Percentiles rank a stretch among this genome's conserved stretches.
These are phyloP conservation scores for Cinnamomum micranthum DNA, from an alignment of 164 flowering plant genomes.

Conservation along the genomic window DNA sequence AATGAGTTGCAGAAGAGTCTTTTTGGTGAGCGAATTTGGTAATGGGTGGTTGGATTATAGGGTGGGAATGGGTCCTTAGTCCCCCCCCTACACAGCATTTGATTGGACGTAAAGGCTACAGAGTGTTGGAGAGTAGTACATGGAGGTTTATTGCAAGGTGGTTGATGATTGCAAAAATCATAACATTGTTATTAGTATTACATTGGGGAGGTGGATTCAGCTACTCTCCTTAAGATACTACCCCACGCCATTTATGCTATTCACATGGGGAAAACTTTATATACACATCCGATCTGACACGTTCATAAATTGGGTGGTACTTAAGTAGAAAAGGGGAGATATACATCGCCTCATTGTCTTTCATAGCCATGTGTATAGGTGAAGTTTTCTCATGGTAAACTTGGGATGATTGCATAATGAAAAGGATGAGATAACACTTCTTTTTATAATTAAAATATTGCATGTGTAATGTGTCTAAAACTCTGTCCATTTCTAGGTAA, in stretches of 20 bases:
- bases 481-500: too few species aligned
- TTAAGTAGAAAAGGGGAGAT: background rate
- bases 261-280: conserved; percentile 16
- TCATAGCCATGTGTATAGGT: background rate
- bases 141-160: background rate
- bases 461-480: too few species aligned
- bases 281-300: background rate
- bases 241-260: conserved; percentile 12
- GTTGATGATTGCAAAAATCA: background rate
- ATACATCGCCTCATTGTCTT: background rate
- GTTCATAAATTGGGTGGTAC: background rate
- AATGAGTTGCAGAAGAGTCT: background rate
- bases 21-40: background rate
- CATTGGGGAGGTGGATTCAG: conserved; percentile 9
- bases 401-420: background rate
- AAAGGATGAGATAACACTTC: too few species aligned
- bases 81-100: background rate
- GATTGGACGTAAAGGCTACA: background rate
- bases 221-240: conserved; percentile 12
- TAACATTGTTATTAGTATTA: background rate
- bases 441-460: too few species aligned
- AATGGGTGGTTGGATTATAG: background rate
- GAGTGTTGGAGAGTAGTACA: background rate
- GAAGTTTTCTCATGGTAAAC: background rate
- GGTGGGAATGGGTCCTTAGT: background rate